Base-by-base conservation (phyloP, 345 rosid genomes). In the Draba incana region DNA sequence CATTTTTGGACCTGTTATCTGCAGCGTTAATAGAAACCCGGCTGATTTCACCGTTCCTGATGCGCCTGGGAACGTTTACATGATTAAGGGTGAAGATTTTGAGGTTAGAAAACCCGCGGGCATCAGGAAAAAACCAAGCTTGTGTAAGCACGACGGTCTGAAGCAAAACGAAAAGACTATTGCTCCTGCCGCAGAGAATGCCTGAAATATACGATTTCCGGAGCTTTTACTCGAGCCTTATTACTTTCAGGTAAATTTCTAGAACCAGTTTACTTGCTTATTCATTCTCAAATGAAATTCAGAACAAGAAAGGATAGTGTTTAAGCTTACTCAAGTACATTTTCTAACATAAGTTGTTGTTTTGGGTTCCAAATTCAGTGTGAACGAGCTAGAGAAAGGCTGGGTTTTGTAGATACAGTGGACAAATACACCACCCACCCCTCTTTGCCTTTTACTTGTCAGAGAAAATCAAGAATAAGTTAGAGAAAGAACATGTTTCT, bases 11-110 rank as follows among this genome's bases (percentile, higher is more conserved):
- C 57, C 68, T 56, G 77, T 72, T 61, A 62, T 74, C 48, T 92
- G 96, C 84, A 65, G 53, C 23, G 47, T 86, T 67, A 92, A 87
- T 74, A 79, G 87, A 69, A 89, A 92, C 76, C 98, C 98, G 14
- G 86, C 94, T 51, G 98, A 92, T 78, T 92, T 89, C 69, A 84
- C 83, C 48, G 2, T 65, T 14, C 84, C 92, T 46, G 90, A 68
- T 35, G 56, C 68, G 66, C 81, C 81, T 56, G 80, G 83, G 46
- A 92, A 89, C 74, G 35, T 27, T 20, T 84, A 80, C 81, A 89
- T 85, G 83, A 86, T 87, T 23, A 66, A 77, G 39, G 84, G 90
- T n/a, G 77, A 80, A 72, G 89, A 84, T 72, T 83, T 89, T 31
- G 83, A 78, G 73, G 73, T 77, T 63, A 42, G 42, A 43, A 66